Percentiles rank a stretch among this genome's conserved stretches.
Conservation (phyloP, 352 stramenopile species). For the Pythium volutum region DNA sequence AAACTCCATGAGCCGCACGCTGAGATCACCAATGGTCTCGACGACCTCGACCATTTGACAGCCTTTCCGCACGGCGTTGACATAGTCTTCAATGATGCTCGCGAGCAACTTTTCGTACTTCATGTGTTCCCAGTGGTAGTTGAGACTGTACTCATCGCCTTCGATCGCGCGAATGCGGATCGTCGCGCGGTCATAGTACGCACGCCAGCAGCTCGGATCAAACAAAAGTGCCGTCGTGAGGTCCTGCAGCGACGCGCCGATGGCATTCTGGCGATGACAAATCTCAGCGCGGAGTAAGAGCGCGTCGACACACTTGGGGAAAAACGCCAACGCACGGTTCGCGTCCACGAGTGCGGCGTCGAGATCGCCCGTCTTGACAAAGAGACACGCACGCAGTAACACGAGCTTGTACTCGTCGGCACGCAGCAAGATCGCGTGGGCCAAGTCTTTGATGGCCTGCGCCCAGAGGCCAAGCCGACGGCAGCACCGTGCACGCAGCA, state of each 20-base stretch:
- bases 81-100: conserved; percentile 71
- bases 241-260: conserved; percentile 57
- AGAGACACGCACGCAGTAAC: conserved; percentile 53
- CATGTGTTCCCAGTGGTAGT: conserved; percentile 69
- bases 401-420: conserved; percentile 55
- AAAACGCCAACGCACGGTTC: conserved; percentile 52
- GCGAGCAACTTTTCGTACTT: conserved; percentile 60
- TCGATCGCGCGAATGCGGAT: conserved; percentile 66
- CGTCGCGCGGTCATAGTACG: conserved; percentile 76
- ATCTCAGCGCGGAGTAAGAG: conserved; percentile 67
- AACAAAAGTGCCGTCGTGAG: conserved; percentile 51
- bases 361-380: conserved; percentile 51
- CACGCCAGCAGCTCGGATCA: conserved; percentile 69
- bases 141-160: conserved; percentile 52
- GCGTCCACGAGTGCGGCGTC: conserved; percentile 54
- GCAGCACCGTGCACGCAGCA: conserved; percentile 67
- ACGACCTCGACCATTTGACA: conserved; percentile 72
- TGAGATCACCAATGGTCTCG: conserved; percentile 70
- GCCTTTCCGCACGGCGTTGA: conserved; percentile 65
- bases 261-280: conserved; percentile 43
- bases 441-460: conserved; percentile 69
- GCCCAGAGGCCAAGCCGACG: conserved; percentile 67
- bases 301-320: conserved; percentile 64
- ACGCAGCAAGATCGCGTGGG: conserved; percentile 42
- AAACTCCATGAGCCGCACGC: conserved; percentile 62